Evolutionary conservation across 148 eudicot species (phyloP).

Genomic region (Arbutus unedo): DNA sequence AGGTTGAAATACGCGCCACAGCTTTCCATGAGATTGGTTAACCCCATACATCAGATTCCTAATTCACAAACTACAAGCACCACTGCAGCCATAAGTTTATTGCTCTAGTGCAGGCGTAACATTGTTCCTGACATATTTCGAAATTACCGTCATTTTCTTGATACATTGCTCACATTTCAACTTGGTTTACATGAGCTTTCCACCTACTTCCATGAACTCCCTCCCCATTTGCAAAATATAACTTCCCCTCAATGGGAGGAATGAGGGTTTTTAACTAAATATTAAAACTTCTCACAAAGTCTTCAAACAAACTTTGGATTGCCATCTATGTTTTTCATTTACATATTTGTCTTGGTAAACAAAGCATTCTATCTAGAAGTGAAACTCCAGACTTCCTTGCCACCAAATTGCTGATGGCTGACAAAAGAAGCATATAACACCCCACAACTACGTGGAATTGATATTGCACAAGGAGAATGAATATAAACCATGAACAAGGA

Average conservation of each 20-base stretch:
- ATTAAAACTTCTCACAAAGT: neutral
- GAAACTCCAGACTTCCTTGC: neutral
- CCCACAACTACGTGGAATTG: neutral
- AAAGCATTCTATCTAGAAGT: neutral
- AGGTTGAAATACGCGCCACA: neutral
- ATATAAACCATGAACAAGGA: neutral
- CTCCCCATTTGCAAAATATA: neutral
- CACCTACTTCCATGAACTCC: neutral
- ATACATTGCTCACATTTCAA: neutral
- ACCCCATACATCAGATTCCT: neutral
- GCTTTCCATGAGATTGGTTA: neutral
- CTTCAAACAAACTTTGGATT: neutral
- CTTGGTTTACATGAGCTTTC: neutral
- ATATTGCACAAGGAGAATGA: neutral
- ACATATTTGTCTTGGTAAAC: neutral
- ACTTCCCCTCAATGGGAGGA: neutral
- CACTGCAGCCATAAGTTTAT: neutral
- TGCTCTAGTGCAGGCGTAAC: neutral
- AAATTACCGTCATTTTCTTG: neutral
- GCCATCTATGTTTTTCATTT: neutral
- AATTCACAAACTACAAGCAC: constrained; percentile 3
- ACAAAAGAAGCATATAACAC: neutral
- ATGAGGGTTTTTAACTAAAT: neutral
- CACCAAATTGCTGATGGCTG: neutral
- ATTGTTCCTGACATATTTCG: neutral